phyloP scores from a whole-genome alignment of 495 filamentous ascomycete genomes.

The Lepidopterella palustris region DNA sequence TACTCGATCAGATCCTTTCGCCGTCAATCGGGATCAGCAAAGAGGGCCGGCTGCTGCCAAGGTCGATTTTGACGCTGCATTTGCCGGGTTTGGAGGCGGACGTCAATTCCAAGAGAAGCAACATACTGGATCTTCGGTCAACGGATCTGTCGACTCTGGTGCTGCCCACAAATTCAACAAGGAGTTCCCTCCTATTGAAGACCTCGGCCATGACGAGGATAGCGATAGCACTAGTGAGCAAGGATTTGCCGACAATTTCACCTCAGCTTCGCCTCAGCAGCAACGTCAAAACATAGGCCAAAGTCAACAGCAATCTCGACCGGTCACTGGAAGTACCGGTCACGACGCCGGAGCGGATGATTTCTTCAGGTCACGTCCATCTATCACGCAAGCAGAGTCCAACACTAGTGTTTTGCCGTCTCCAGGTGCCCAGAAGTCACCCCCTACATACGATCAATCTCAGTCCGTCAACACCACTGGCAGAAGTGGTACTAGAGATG shows the following conservation, averaged over 20 bases:
- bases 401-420: conserved; percentile 44
- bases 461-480: conserved; percentile 29
- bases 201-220: conserved; percentile 70
- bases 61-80: conserved; percentile 71
- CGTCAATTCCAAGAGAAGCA: conserved; percentile 32
- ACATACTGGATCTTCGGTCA: conserved; percentile 9
- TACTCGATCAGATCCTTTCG: conserved; percentile 48
- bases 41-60: conserved; percentile 52
- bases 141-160: conserved; percentile 13
- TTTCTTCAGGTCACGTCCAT: conserved; percentile 3
- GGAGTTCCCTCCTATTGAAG: conserved; percentile 94
- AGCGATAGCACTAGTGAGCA: conserved; percentile 69
- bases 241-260: conserved; percentile 91
- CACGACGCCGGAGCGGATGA: background rate
- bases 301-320: conserved; percentile 18
- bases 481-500: conserved; percentile 32
- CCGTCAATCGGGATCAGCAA: conserved; percentile 44
- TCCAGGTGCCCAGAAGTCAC: conserved; percentile 54
- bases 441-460: conserved; percentile 57
- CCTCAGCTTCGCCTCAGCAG: conserved; percentile 58
- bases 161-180: conserved; percentile 43
- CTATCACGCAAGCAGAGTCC: conserved; percentile 24
- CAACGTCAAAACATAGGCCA: conserved; percentile 27
- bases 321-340: conserved; percentile 19
- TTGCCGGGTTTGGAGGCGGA: conserved; percentile 52